Evolutionary conservation across 2,329 filamentous ascomycete species (phyloP).

Genomic region (Verticillium albo-atrum): DNA sequence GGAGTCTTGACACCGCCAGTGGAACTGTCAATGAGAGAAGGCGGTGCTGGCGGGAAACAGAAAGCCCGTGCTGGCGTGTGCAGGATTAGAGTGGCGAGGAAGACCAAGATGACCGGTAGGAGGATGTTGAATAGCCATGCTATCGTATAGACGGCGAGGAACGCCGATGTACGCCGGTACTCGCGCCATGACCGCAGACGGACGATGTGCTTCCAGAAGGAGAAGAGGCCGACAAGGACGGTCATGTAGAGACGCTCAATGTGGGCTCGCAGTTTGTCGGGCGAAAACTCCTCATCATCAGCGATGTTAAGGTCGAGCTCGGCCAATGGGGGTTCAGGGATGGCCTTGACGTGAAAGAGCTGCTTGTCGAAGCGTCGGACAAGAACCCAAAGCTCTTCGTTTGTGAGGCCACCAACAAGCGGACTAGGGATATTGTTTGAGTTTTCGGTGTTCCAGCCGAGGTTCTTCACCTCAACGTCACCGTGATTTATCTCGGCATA

Average conservation of each 20-base stretch:
- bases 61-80: constrained; percentile 57
- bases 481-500: constrained; percentile 42
- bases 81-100: constrained; percentile 60
- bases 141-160: constrained; percentile 49
- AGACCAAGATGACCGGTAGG: constrained; percentile 53
- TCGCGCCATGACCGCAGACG: constrained; percentile 79
- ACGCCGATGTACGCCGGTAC: constrained; percentile 59
- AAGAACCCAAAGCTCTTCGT: constrained; percentile 70
- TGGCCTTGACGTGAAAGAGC: constrained; percentile 64
- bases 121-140: constrained; percentile 75
- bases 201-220: constrained; percentile 67
- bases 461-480: constrained; percentile 53
- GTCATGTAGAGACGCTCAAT: constrained; percentile 81
- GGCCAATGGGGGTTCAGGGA: constrained; percentile 46
- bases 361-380: constrained; percentile 72
- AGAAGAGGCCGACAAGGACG: constrained; percentile 62
- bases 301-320: constrained; percentile 76
- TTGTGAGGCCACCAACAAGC: constrained; percentile 63
- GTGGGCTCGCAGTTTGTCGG: constrained; percentile 75
- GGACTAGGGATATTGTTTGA: constrained; percentile 48
- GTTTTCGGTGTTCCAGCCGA: constrained; percentile 65
- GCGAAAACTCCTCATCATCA: constrained; percentile 79
- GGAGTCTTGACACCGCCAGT: constrained; percentile 76
- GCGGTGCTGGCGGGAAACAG: constrained; percentile 73
- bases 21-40: constrained; percentile 64